These are phyloP conservation scores for Clavispora vitiphila DNA, from an alignment of 805 yeast species.

Conservation along the genomic window DNA sequence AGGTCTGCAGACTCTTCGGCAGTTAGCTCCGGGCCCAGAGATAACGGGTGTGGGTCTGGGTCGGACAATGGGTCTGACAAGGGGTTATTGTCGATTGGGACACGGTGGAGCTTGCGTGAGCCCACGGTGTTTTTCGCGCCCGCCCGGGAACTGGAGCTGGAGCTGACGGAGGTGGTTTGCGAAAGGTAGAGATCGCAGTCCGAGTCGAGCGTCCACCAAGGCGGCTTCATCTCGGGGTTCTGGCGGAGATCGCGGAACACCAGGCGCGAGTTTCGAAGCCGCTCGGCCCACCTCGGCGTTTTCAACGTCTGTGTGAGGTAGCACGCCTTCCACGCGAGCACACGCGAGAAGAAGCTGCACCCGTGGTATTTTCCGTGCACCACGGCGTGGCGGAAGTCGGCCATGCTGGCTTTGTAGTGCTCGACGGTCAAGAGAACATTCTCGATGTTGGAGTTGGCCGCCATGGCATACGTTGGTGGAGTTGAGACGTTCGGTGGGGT, in stretches of 20 bases:
- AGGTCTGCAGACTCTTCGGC: too few relatives aligned
- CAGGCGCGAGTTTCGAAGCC: constrained; percentile 25
- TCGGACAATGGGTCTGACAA: constrained; percentile 4
- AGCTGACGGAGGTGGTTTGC: constrained; percentile 1
- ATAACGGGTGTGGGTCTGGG: too few relatives aligned
- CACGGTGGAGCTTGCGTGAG: constrained; percentile 13
- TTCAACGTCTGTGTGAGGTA: constrained; percentile 33
- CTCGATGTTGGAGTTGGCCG: constrained; percentile 33
- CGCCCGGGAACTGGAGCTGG: too few relatives aligned
- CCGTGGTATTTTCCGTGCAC: constrained; percentile 24
- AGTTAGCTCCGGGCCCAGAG: too few relatives aligned
- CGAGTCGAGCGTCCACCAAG: constrained; percentile 32
- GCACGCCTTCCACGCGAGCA: constrained; percentile 35
- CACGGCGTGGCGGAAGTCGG: constrained; percentile 23
- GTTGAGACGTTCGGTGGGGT: too few relatives aligned
- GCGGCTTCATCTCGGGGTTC: constrained; percentile 27
- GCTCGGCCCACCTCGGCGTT: constrained; percentile 28
- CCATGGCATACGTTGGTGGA: constrained; percentile 11
- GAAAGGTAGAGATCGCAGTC: constrained; percentile 23
- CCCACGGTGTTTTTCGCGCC: background rate
- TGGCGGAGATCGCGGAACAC: constrained; percentile 30
- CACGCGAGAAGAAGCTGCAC: constrained; percentile 20
- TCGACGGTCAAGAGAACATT: constrained; percentile 32
- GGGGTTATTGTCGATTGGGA: constrained; percentile 17
- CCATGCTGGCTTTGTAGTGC: constrained; percentile 28